Percentiles rank a stretch among this genome's conserved stretches.
phyloP scores from a whole-genome alignment of 331 rosid genomes.

The Stylosanthes scabra region DNA sequence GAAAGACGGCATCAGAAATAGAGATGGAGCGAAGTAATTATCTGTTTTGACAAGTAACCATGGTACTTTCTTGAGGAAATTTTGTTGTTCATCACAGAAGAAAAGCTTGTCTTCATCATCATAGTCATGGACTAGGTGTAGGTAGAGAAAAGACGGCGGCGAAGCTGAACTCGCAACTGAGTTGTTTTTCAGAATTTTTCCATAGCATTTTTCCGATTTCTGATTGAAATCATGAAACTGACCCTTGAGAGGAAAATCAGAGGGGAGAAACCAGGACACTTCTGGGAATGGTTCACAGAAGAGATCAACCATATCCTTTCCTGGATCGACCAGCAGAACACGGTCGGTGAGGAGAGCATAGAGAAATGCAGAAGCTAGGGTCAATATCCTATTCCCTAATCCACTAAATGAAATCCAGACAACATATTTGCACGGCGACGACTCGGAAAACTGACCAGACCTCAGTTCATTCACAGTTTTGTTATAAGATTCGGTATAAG shows the following conservation, averaged over 20 bases:
- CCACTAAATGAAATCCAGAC: slow-evolving; percentile 92
- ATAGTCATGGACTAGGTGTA: slow-evolving; percentile 78
- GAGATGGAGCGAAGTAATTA: slow-evolving; percentile 77
- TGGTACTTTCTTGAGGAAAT: slow-evolving; percentile 60
- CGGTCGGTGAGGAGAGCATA: slow-evolving; percentile 91
- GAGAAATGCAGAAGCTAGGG: slow-evolving; percentile 79
- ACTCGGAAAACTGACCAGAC: slow-evolving; percentile 48
- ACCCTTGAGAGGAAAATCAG: slow-evolving; percentile 64
- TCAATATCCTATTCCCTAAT: slow-evolving; percentile 83
- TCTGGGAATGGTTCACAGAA: slow-evolving; percentile 91
- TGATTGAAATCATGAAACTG: slow-evolving; percentile 57
- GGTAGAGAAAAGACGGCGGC: slow-evolving; percentile 59
- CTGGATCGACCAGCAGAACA: slow-evolving; percentile 85
- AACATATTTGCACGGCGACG: slow-evolving; percentile 67
- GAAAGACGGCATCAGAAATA: slow-evolving; percentile 75
- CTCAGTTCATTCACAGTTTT: slow-evolving; percentile 61
- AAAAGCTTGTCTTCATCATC: slow-evolving; percentile 80
- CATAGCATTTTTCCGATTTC: slow-evolving; percentile 61
- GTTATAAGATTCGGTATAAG: slow-evolving; percentile 67
- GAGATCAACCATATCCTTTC: slow-evolving; percentile 78
- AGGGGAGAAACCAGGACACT: slow-evolving; percentile 81
- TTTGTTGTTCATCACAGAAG: slow-evolving; percentile 81
- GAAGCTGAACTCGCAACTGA: slow-evolving; percentile 31
- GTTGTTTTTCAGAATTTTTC: slow-evolving; percentile 62
- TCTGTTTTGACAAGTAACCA: slow-evolving; percentile 83